Evolutionary conservation across 2,329 filamentous ascomycete species (phyloP), one percentile per base, ranked within the genome.

Genomic region (Paecilomyces formosus): DNA sequence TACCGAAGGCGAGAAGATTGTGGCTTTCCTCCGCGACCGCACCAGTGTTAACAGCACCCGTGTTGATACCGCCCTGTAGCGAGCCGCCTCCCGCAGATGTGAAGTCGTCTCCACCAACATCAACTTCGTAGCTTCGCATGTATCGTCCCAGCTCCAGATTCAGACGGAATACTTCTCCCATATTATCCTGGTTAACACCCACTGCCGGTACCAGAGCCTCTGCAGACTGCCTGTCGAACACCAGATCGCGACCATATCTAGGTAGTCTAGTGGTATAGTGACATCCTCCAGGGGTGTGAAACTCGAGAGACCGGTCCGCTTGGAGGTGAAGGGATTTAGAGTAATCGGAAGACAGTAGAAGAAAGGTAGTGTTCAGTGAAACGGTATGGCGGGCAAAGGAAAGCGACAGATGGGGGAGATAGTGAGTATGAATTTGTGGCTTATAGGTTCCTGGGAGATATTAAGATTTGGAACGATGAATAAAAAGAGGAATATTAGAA

Each of bases 321-420:
- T 99, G 95, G 12, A 99, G 83, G 72, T 99, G 94, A 33, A 97
- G 77, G 31, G 91, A 96, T 76, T 99, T 99, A 55, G 90, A 88
- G 74, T 96, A 97, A 74, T 99, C 94, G 65, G 85, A 84, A 1
- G 92, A 94, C 33, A 97, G 86, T 5, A 99, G 82, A 33, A 90
- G 79, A 72, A 99, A 97, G 1, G 90, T 95, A 63, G 92, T 88
- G 72, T 99, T 99, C 50, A 97, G 82, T 8, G 90, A 88, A 63
- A 90, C 89, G 1, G 95, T 99, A 74, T 99, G 94, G 57, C 94
- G 87, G 33, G 92, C 86, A 74, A 88, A 99, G 8, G 92, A 96
- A n/a, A 99, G 83, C 9, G 93, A 93, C 22, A 97, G 82, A 70
- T 97, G 92, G 39, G 92, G 89, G 5, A 97, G 85, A 71, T 96